Conservation (phyloP, 306 rosid species). For the cucumber (Cucumis sativus) region DNA sequence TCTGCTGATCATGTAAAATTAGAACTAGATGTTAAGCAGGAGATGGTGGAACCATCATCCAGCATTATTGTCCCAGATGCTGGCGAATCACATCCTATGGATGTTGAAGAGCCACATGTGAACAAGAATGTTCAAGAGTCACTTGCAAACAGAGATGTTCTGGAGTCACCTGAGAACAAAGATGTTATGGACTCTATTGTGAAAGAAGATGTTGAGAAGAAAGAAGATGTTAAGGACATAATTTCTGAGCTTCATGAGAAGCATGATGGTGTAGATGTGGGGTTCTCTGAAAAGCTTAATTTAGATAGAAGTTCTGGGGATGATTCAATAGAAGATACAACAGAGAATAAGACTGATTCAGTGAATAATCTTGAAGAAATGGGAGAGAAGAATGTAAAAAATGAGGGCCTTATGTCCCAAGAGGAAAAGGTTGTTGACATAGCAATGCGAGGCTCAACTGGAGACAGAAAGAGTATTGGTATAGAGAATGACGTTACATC, state of each 20-base stretch:
- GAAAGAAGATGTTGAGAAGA: conserved; percentile 25
- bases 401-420: conserved; percentile 27
- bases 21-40: conserved; percentile 93
- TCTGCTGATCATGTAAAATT: conserved; percentile 97
- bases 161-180: neutral
- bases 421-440: conserved; percentile 30
- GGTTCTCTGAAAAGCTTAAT: conserved; percentile 79
- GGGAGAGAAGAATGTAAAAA: conserved; percentile 31
- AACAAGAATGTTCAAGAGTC: conserved; percentile 15
- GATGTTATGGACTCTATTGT: neutral
- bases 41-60: conserved; percentile 98
- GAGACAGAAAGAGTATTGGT: conserved; percentile 30
- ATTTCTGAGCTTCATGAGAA: conserved; percentile 39
- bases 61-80: conserved; percentile 52
- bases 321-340: conserved; percentile 94
- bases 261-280: conserved; percentile 48
- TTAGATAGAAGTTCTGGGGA: conserved; percentile 98
- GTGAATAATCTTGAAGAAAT: conserved; percentile 49
- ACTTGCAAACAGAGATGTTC: conserved; percentile 5
- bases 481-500: conserved; percentile 33
- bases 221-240: conserved; percentile 25
- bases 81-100: conserved; percentile 69
- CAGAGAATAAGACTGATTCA: conserved; percentile 68
- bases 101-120: conserved; percentile 45
- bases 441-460: conserved; percentile 38